Evolutionary conservation across 495 filamentous ascomycete genomes (phyloP).

Genomic region (Tuber magnatum): DNA sequence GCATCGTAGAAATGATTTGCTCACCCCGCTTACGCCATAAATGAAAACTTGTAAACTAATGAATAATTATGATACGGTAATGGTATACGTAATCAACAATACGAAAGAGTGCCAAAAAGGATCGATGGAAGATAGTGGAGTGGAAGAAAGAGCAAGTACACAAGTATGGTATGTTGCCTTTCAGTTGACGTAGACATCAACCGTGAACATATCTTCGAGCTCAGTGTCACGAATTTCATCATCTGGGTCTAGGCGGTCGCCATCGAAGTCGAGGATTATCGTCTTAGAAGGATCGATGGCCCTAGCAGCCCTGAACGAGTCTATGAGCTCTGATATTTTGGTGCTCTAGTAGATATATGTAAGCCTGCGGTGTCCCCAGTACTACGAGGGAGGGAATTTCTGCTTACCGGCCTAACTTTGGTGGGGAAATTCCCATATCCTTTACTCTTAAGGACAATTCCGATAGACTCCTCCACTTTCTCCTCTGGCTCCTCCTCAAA

Average conservation of each 20-base stretch:
- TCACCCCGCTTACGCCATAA: not conserved
- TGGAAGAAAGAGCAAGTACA: not conserved
- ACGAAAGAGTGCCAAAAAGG: not conserved
- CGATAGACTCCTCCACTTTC: constrained; percentile 15
- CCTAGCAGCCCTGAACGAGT: constrained; percentile 48
- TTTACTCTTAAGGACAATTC: constrained; percentile 48
- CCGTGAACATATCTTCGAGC: constrained; percentile 65
- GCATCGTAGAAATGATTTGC: not conserved
- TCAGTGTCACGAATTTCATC: constrained; percentile 62
- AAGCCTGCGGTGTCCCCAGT: not conserved
- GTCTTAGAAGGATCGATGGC: constrained; percentile 47
- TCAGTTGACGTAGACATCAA: constrained; percentile 65
- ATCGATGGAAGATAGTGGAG: not conserved
- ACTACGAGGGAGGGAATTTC: not conserved
- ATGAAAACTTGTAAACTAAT: not conserved
- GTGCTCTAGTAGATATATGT: constrained; percentile 45
- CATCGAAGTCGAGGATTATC: constrained; percentile 69
- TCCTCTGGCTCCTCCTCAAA: constrained; percentile 44
- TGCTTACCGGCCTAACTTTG: constrained; percentile 51
- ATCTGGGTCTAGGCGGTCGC: constrained; percentile 60
- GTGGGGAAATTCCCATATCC: constrained; percentile 53
- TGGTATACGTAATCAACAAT: not conserved
- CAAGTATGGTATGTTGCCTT: not conserved
- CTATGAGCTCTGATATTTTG: constrained; percentile 50
- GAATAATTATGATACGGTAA: not conserved